A percentile compares a stretch with the other conserved stretches of the same genome.
phyloP scores from a whole-genome alignment of 139 green algal species.

The Trebouxia sp. region DNA sequence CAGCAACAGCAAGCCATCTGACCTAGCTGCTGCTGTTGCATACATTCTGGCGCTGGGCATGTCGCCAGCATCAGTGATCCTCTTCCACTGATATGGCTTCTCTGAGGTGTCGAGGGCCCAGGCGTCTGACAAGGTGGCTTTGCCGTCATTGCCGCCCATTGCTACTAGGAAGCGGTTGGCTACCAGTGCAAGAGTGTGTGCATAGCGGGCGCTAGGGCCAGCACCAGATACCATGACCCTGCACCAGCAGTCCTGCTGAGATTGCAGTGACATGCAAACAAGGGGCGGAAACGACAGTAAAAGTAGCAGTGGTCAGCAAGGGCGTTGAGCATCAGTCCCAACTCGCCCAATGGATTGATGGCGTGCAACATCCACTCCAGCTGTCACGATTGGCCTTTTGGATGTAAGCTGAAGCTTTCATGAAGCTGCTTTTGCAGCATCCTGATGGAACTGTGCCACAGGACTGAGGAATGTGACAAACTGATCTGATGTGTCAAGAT shows the following conservation, averaged over 20 bases:
- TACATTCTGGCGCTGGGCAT: conserved; percentile 93
- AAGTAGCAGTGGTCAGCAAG: background rate
- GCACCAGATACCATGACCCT: conserved; percentile 94
- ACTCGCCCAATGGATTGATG: background rate
- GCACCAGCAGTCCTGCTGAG: background rate
- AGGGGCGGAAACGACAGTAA: background rate
- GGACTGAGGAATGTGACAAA: no score
- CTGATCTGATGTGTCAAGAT: background rate
- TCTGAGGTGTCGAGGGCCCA: conserved; percentile 98
- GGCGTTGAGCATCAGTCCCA: background rate
- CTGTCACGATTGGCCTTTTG: no score
- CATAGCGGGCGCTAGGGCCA: conserved; percentile 92
- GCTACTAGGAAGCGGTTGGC: conserved; percentile 97
- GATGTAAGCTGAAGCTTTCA: no score
- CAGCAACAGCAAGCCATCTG: conserved; percentile 95
- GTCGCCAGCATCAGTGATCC: conserved; percentile 84
- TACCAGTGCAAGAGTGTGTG: conserved; percentile 94
- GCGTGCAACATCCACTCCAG: background rate
- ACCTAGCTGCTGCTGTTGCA: conserved; percentile 85
- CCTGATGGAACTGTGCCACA: no score
- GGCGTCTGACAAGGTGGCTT: conserved; percentile 83
- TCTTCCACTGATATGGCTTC: conserved; percentile 98
- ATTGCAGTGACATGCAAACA: background rate
- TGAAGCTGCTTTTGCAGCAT: no score
- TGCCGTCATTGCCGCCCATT: conserved; percentile 97